Conservation (phyloP, 331 rosid species). For the Dryas integrifolia region DNA sequence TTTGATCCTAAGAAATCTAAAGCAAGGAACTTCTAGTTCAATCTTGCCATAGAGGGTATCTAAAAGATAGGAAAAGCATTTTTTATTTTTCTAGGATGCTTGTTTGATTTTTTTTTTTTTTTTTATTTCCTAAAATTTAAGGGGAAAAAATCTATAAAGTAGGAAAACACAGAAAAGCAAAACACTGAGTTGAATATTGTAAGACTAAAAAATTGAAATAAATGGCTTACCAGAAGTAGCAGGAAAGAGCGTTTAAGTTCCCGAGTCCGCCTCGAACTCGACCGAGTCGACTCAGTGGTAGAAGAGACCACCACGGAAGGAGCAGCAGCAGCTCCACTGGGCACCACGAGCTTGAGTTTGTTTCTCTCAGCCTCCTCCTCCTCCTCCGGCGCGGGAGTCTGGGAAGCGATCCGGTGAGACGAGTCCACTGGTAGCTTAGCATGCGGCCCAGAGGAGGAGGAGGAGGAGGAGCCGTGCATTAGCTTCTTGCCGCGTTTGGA, state of each 20-base stretch:
- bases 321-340: slow-evolving; percentile 6
- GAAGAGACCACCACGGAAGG: not conserved
- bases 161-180: not conserved
- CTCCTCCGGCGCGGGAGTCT: not conserved
- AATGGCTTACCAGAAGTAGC: slow-evolving; percentile 44
- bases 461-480: slow-evolving; percentile 1
- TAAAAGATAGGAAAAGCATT: not conserved
- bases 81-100: not conserved
- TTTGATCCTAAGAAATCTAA: too few relatives aligned
- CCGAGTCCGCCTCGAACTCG: slow-evolving; percentile 18
- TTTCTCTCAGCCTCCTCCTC: slow-evolving; percentile 2
- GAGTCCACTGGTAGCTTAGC: slow-evolving; percentile 4
- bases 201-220: not conserved
- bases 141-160: not conserved
- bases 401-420: slow-evolving; percentile 13
- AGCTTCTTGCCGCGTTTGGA: slow-evolving; percentile 37
- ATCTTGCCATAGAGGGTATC: not conserved
- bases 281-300: slow-evolving; percentile 9
- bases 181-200: not conserved
- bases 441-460: not conserved
- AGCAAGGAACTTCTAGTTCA: too few relatives aligned
- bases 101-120: not conserved
- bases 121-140: not conserved
- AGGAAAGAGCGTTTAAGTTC: slow-evolving; percentile 24
- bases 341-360: slow-evolving; percentile 10